Evolutionary conservation across 306 rosid genomes (phyloP), one percentile per base, ranked within the genome.

Genomic region (Vicia faba): DNA sequence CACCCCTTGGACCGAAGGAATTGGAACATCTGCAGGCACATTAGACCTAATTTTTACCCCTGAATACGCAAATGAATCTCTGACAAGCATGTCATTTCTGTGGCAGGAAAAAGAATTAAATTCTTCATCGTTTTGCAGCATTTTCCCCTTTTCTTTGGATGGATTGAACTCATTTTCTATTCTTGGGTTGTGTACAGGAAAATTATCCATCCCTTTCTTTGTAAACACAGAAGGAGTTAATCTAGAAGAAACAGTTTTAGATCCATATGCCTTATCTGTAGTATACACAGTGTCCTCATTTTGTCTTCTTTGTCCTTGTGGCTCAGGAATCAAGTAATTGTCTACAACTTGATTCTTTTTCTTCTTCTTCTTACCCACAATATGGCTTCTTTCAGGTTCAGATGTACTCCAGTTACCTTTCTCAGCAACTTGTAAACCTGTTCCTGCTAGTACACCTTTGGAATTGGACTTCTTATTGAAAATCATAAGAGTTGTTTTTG

Each of bases 81-180:
- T 78, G 61, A 55, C 50, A 19, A 48, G 69, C 75, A 81, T 73
- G 82, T 51, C 83, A 66, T 72, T 73, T 64, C 71, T 84, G 71
- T 45, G 75, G 75, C 68, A 65, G 73, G 70, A 66, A 40, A 65
- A 70, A 60, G 84, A 68, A 76, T 76, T 75, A 72, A 55, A 72
- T 31, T 80, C 81, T 46, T 60, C 76, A 31, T 82, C 84, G 9
- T 63, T 71, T 68, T 77, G 81, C 28, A 74, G 74, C 78, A 81
- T 82, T 80, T 85, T 95, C 55, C 75, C 82, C 72, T 86, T 90
- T 64, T 76, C 83, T 80, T 86, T 85, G 71, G 72, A 69, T 56
- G 75, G 18, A 75, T 72, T 77, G 70, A 81, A 81, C 64, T 70
- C 85, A 51, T 79, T 82, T 70, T 81, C 97, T 57, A 61, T 71